Percentiles rank a stretch among this genome's conserved stretches.
phyloP scores from a whole-genome alignment of 2,329 filamentous ascomycete genomes.

The Alternaria brassicae region DNA sequence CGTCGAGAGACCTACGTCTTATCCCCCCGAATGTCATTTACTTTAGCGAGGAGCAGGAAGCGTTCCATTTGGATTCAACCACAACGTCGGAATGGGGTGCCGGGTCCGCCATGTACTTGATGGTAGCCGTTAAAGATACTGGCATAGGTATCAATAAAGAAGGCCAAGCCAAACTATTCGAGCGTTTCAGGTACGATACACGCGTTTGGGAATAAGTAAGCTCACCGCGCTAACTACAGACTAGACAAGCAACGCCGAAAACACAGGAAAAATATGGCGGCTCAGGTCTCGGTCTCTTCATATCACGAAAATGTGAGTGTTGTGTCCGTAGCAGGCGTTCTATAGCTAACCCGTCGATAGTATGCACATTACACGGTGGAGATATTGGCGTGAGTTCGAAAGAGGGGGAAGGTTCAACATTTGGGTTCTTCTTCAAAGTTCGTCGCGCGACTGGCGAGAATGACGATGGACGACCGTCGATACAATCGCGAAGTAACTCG shows the following conservation, averaged over 20 bases:
- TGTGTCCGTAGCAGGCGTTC: no score
- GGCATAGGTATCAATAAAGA: conserved; percentile 53
- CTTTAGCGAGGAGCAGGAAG: conserved; percentile 47
- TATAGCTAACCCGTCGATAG: conserved; percentile 15
- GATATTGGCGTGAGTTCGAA: conserved; percentile 48
- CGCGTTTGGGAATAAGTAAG: background rate
- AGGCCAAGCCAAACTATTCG: conserved; percentile 53
- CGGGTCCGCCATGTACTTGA: conserved; percentile 51
- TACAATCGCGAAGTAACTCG: conserved; percentile 34
- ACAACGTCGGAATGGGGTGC: conserved; percentile 52
- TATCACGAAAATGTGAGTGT: conserved; percentile 46
- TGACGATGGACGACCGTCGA: conserved; percentile 35
- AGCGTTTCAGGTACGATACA: conserved; percentile 49
- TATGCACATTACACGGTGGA: conserved; percentile 49
- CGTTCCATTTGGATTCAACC: conserved; percentile 52
- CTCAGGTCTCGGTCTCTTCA: conserved; percentile 49
- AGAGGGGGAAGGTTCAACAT: conserved; percentile 47
- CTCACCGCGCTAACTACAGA: background rate
- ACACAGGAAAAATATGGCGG: conserved; percentile 54
- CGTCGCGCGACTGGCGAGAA: conserved; percentile 32
- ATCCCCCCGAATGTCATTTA: conserved; percentile 56
- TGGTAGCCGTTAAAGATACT: conserved; percentile 55
- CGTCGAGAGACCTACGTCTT: conserved; percentile 47
- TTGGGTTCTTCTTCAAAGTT: conserved; percentile 50
- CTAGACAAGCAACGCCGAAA: conserved; percentile 49